Conservation (phyloP, 352 stramenopile species). For the Pythium monospermum region DNA sequence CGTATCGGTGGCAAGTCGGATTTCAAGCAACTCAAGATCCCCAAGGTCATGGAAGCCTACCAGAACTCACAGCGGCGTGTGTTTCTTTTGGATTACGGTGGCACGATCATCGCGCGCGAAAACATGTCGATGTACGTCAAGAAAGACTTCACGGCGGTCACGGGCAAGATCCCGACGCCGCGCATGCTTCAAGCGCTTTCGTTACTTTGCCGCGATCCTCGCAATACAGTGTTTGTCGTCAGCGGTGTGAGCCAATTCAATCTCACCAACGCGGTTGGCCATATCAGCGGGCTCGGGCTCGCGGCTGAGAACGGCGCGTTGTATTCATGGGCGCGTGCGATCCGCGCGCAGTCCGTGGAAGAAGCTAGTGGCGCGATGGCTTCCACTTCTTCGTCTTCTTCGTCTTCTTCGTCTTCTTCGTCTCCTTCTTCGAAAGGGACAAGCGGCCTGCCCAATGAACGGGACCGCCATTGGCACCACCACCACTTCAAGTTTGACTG, state of each 20-base stretch:
- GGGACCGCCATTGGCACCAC: constrained; percentile 71
- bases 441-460: no score
- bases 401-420: no score
- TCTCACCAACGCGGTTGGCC: constrained; percentile 87
- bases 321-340: constrained; percentile 86
- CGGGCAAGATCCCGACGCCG: constrained; percentile 86
- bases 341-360: constrained; percentile 39
- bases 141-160: constrained; percentile 93
- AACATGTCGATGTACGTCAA: constrained; percentile 96
- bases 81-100: constrained; percentile 97
- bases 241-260: constrained; percentile 91
- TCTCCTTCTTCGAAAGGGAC: no score
- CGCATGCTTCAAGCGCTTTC: constrained; percentile 88
- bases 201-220: constrained; percentile 85
- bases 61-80: constrained; percentile 83
- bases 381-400: constrained; percentile 16
- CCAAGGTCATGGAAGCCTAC: constrained; percentile 84
- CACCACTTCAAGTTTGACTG: constrained; percentile 87
- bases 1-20: constrained; percentile 61
- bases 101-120: constrained; percentile 90
- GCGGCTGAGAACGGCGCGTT: constrained; percentile 93
- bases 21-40: constrained; percentile 83
- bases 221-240: constrained; percentile 98
- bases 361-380: constrained; percentile 21
- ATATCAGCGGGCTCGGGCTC: constrained; percentile 91